These are phyloP conservation scores for Pleurotus tuoliensis DNA, from an alignment of 768 basidiomycete species.

Conservation along the genomic window DNA sequence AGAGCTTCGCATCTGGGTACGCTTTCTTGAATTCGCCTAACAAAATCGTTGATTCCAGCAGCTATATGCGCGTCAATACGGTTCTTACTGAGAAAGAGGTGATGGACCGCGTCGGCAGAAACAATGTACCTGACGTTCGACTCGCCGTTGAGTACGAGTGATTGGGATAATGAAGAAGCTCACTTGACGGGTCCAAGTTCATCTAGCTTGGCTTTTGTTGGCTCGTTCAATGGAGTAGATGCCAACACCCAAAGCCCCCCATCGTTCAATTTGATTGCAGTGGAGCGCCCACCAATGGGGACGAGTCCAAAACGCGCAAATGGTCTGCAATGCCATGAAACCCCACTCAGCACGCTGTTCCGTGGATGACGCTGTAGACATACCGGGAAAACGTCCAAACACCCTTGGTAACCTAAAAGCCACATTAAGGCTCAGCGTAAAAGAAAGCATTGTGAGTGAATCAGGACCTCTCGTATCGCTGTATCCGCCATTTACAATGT, in stretches of 20 bases:
- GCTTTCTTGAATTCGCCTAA: constrained; percentile 59
- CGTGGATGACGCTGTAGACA: constrained; percentile 9
- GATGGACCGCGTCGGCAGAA: constrained; percentile 54
- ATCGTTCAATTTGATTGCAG: constrained; percentile 65
- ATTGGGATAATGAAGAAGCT: constrained; percentile 12
- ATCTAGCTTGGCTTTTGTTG: constrained; percentile 60
- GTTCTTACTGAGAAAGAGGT: constrained; percentile 50
- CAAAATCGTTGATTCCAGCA: neutral
- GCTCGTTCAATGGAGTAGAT: constrained; percentile 64
- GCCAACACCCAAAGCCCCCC: constrained; percentile 82
- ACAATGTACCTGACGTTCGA: constrained; percentile 48
- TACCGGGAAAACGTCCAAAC: constrained; percentile 68
- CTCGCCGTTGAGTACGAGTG: neutral
- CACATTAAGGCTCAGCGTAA: neutral
- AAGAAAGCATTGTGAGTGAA: neutral
- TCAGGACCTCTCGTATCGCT: constrained; percentile 38
- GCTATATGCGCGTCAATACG: neutral
- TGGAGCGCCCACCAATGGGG: constrained; percentile 81
- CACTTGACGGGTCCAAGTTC: constrained; percentile 69
- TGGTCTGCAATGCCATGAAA: constrained; percentile 36
- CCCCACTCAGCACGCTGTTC: neutral
- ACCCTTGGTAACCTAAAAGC: constrained; percentile 40
- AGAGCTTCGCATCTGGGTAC: constrained; percentile 69
- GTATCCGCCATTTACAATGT: constrained; percentile 20
- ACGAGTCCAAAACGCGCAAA: constrained; percentile 64